Evolutionary conservation across 164 flowering plant species (phyloP).

Genomic region (Buxus sempervirens): DNA sequence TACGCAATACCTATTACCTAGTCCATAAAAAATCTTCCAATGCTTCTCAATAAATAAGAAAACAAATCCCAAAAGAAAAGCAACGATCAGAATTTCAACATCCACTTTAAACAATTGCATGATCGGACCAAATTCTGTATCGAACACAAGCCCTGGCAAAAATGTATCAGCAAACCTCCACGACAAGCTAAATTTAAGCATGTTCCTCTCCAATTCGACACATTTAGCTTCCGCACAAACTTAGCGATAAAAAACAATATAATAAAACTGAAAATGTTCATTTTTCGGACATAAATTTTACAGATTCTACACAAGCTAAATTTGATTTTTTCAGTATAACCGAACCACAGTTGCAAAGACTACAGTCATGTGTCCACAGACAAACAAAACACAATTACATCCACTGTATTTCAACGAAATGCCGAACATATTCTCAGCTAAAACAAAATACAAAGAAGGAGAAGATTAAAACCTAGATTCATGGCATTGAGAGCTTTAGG

Average conservation of each 20-base stretch:
- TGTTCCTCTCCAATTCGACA: not conserved
- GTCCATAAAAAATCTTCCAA: too few species aligned
- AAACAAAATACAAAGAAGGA: not conserved
- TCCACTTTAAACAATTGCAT: not conserved
- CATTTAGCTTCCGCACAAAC: not conserved
- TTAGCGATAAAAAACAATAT: too few species aligned
- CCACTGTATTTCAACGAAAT: not conserved
- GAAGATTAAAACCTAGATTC: slow-evolving; percentile 55
- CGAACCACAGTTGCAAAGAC: not conserved
- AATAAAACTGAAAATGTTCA: too few species aligned
- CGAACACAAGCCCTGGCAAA: too few species aligned
- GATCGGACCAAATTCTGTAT: not conserved
- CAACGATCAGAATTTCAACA: not conserved
- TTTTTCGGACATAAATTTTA: not conserved
- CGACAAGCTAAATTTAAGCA: not conserved
- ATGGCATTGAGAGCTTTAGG: slow-evolving; percentile 96
- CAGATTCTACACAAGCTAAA: not conserved
- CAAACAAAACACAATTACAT: not conserved
- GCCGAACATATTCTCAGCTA: not conserved
- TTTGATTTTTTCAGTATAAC: too few species aligned
- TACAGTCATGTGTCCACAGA: not conserved
- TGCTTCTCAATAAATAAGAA: too few species aligned
- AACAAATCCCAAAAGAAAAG: too few species aligned
- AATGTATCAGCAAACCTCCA: not conserved
- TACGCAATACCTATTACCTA: not conserved